Evolutionary conservation across 169 alveolate species (phyloP), one percentile per base, ranked within the genome.

Genomic region (Plasmodium sp.): DNA sequence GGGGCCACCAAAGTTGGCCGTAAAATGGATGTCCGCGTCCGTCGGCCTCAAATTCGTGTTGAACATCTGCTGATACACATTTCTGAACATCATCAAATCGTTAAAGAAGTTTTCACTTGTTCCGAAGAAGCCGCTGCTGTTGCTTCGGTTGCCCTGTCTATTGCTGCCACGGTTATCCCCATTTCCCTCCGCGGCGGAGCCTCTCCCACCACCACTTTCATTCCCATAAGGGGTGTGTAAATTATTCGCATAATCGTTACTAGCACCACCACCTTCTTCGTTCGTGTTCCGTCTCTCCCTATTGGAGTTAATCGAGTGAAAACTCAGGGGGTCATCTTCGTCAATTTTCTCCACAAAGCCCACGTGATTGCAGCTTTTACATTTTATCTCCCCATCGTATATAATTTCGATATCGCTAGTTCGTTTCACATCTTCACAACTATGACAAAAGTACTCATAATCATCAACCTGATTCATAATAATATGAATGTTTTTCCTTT

Each of bases 361-460:
- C 36, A 84, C 93, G 62, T 74, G 48, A 54, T 84, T 84, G 31
- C 93, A 84, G 41, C 85, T 75, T 51, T 84, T 84, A 84, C 93
- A 84, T 74, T 84, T 84, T 45, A 84, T 74, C 58, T 84, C 93
- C 7, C 93, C 93, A 18, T 62, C 81, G 39, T 34, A 84, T 45
- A 84, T 74, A 84, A 84, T 84, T 74, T 84, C 93, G 39, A 84
- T 48, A 74, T 84, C 93, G 54, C 93, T 84, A 36, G 93, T 84
- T 72, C 93, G 51, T 84, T 84, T 84, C 75, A 84, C 93, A 84
- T 84, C 83, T 74, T 84, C 93, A 84, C 93, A 84, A 84, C 93
- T 84, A 74, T 84, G 93, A 84, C 93, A 84, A 72, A 84, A 84
- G 43, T 84, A 84, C 27, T 84, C 93, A 84, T 84, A 84, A 84